Evolutionary conservation across 2,329 filamentous ascomycete genomes (phyloP).

Genomic region (Diaporthe citriasiana): DNA sequence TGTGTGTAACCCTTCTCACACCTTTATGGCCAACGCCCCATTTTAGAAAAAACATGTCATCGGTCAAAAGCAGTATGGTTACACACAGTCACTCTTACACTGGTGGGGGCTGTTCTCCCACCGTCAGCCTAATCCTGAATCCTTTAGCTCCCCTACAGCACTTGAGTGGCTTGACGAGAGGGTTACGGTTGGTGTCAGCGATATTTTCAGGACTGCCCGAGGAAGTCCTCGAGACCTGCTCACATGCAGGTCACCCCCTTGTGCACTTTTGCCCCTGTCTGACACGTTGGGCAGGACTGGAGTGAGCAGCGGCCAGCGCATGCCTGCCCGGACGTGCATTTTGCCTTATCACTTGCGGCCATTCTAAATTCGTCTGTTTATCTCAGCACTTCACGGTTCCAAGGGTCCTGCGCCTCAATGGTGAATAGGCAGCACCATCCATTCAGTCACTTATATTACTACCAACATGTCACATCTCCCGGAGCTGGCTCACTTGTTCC

Average conservation of each 20-base stretch:
- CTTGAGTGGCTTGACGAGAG: constrained; percentile 18
- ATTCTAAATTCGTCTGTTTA: constrained; percentile 11
- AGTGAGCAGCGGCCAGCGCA: neutral
- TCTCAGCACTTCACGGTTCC: neutral
- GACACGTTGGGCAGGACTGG: constrained; percentile 3
- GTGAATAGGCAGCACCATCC: constrained; percentile 8
- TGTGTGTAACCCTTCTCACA: neutral
- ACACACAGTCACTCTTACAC: neutral
- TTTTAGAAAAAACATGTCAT: neutral
- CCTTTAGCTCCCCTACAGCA: constrained; percentile 9
- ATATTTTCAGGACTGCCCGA: neutral
- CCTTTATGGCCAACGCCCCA: neutral
- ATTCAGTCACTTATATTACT: neutral
- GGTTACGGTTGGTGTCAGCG: constrained; percentile 12
- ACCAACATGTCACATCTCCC: neutral
- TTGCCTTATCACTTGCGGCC: constrained; percentile 4
- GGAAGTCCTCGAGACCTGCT: constrained; percentile 19
- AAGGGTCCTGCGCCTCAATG: neutral
- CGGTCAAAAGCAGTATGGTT: neutral
- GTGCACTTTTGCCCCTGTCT: constrained; percentile 11
- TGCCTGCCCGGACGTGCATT: neutral
- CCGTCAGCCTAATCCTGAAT: constrained; percentile 32
- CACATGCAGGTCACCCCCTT: constrained; percentile 12
- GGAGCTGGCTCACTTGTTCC: neutral
- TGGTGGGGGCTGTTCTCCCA: neutral